Evolutionary conservation across 1,284 basidiomycete species (phyloP), one percentile per base, ranked within the genome.

Genomic region (Rugosomyces carneus): DNA sequence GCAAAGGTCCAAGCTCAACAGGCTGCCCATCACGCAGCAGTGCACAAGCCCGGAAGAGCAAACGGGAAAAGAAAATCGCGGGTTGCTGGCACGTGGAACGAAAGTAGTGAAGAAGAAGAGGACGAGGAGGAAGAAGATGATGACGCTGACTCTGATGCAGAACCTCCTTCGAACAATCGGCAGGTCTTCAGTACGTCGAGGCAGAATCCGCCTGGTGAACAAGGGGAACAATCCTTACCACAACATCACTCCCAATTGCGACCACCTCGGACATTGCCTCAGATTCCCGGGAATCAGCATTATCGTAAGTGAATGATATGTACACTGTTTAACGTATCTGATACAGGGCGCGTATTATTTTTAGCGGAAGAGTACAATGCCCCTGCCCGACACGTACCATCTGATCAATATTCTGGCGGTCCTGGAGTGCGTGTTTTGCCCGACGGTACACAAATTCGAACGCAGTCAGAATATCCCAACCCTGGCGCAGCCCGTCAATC

Each of bases 1-100:
- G 85, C 87, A 9, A 88, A 85, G 61, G 74, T 76, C 10, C 82
- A 92, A 58, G 88, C 86, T 16, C 84, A 90, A 56, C 83, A 89
- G 57, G 84, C 83, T 35, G 85, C 85, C 0, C 76, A 82, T 38
- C 76, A 88, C 31, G 85, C 81, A 23, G 89, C 85, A 16, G 77
- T 73, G 40, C 78, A 81, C 50, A 75, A 76, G 51, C 89, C 89
- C 29, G 88, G 89, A 29, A 72, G 84, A 52, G 60, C 71, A n/a
- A 80, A 80, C 53, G 81, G 81, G 15, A 79, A 75, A 56, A 64
- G 68, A 45, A 77, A 73, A 60, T 64, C 68, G 48, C 70, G 64
- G 57, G 57, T 65, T 27, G 67, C 65, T 41, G 73, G 73, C 16
- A 76, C 71, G n/a, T 87, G 84, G 84, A 76, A 76, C 48, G 81